phyloP scores from a whole-genome alignment of 2,329 filamentous ascomycete species.

The Dothiorella sarmentorum region DNA sequence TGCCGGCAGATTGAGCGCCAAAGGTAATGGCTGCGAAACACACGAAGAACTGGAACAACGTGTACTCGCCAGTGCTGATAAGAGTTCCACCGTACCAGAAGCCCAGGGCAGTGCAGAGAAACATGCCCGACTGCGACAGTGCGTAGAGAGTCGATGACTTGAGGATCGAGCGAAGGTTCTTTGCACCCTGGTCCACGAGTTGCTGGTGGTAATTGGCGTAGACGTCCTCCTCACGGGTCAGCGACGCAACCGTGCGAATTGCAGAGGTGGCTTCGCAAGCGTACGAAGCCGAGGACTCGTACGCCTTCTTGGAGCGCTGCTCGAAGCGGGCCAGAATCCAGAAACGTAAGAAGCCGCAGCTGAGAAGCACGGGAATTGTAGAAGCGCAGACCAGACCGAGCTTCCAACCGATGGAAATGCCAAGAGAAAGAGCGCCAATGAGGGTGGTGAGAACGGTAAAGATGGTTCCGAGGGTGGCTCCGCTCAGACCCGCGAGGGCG shows the following conservation, averaged over 20 bases:
- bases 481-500: conserved; percentile 81
- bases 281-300: conserved; percentile 76
- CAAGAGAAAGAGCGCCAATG: conserved; percentile 65
- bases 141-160: conserved; percentile 79
- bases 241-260: conserved; percentile 86
- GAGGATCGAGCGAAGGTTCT: conserved; percentile 68
- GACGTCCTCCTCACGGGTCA: conserved; percentile 84
- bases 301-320: conserved; percentile 72
- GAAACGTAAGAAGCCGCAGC: conserved; percentile 84
- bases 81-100: conserved; percentile 90
- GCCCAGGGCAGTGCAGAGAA: conserved; percentile 72
- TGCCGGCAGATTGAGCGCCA: conserved; percentile 85
- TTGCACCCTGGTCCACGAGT: conserved; percentile 63
- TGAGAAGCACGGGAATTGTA: conserved; percentile 72
- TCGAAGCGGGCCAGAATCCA: conserved; percentile 79
- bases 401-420: conserved; percentile 81
- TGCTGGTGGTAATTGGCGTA: conserved; percentile 65
- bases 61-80: conserved; percentile 67
- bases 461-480: conserved; percentile 81
- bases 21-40: conserved; percentile 87
- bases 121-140: conserved; percentile 76
- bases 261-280: conserved; percentile 92
- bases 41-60: conserved; percentile 84
- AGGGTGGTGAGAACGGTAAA: conserved; percentile 78
- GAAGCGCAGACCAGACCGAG: conserved; percentile 77